Evolutionary conservation across 176 grass and related monocot genomes (phyloP).

Genomic region (Chloris gayana): DNA sequence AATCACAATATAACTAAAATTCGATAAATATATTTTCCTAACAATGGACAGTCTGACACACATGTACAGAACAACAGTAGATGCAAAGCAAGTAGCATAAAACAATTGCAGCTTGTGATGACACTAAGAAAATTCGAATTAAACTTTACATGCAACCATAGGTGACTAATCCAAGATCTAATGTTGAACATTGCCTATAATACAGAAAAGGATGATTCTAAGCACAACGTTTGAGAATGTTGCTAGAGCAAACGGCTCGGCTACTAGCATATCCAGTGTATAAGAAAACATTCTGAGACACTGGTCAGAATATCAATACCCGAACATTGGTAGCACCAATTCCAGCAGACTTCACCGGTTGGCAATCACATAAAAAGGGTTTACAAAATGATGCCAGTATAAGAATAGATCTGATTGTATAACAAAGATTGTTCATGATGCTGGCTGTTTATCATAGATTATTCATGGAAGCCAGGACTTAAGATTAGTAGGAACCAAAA

Average conservation of each 20-base stretch:
- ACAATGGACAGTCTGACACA: no score
- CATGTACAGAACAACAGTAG: background rate
- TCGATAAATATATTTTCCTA: no score
- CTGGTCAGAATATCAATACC: background rate
- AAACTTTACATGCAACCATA: background rate
- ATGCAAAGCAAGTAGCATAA: background rate
- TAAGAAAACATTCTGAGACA: background rate
- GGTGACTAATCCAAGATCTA: no score
- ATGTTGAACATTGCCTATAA: background rate
- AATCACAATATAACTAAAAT: background rate
- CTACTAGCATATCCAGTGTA: conserved; percentile 17
- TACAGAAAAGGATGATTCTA: background rate
- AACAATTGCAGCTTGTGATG: background rate
- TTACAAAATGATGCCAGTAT: background rate
- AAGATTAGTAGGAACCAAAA: background rate
- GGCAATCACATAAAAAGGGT: background rate
- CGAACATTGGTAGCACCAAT: background rate
- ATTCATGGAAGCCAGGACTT: background rate
- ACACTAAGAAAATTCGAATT: background rate
- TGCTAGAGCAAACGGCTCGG: background rate
- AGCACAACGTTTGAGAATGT: background rate
- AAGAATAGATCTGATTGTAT: background rate
- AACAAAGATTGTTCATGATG: background rate
- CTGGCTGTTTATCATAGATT: background rate
- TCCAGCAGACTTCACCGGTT: background rate